These are phyloP conservation scores for Ophiognomonia clavigignenti-juglandacearum DNA, from an alignment of 2,329 filamentous ascomycete genomes.

Conservation along the genomic window DNA sequence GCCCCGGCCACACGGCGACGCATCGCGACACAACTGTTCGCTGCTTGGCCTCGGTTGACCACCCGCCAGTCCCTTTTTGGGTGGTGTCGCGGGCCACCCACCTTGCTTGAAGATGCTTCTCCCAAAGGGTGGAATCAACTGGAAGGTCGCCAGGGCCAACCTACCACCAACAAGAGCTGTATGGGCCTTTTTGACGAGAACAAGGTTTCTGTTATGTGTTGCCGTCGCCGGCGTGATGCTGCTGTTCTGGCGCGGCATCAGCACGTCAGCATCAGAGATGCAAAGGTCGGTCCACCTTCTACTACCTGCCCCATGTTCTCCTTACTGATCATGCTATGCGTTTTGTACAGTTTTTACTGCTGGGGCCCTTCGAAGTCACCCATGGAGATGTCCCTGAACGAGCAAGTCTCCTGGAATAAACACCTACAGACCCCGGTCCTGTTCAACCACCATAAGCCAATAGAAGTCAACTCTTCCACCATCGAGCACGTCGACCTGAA, in stretches of 20 bases:
- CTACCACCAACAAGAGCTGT: conserved; percentile 73
- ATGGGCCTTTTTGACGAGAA: conserved; percentile 66
- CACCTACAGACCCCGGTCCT: conserved; percentile 89
- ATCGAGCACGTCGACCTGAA: conserved; percentile 85
- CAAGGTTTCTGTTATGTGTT: conserved; percentile 71
- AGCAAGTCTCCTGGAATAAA: conserved; percentile 82
- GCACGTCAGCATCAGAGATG: conserved; percentile 77
- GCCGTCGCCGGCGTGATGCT: conserved; percentile 66
- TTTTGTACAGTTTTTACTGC: conserved; percentile 76
- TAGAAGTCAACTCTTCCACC: conserved; percentile 75
- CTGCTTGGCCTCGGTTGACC: conserved; percentile 10
- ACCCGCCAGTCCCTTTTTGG: conserved; percentile 18
- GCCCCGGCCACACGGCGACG: not conserved
- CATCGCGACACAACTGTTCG: conserved; percentile 10
- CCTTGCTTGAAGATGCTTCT: conserved; percentile 66
- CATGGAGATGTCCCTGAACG: conserved; percentile 90
- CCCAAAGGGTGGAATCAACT: conserved; percentile 83
- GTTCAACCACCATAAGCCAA: conserved; percentile 89
- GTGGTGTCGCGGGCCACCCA: conserved; percentile 38
- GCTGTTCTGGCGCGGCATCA: conserved; percentile 84
- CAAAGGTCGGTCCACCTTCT: conserved; percentile 63
- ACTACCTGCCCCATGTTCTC: not conserved
- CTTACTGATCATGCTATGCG: conserved; percentile 6
- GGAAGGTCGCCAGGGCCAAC: conserved; percentile 81
- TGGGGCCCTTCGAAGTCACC: conserved; percentile 94